Evolutionary conservation across 352 stramenopile species (phyloP).

Genomic region (Pythium pyrilobum): DNA sequence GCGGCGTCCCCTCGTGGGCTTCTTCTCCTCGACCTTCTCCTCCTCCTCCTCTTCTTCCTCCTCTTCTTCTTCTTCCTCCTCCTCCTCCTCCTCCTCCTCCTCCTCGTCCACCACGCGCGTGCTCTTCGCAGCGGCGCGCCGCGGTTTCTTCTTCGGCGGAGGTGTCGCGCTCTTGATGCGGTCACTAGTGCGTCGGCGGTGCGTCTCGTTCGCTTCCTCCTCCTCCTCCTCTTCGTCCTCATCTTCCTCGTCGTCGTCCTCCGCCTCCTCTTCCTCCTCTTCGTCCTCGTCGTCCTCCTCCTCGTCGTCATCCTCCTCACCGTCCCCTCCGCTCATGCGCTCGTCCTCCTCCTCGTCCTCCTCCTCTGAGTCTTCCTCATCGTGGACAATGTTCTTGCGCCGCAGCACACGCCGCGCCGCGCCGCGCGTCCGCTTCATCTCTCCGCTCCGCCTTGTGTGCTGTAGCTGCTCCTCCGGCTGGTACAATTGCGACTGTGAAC

Average conservation of each 20-base stretch:
- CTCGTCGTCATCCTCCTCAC: constrained; percentile 29
- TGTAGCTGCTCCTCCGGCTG: neutral
- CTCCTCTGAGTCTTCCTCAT: constrained; percentile 51
- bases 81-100: neutral
- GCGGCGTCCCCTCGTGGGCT: too few relatives aligned
- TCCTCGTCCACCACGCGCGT: constrained; percentile 1
- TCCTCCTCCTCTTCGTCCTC: constrained; percentile 42
- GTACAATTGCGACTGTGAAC: too few relatives aligned
- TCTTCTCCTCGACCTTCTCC: constrained; percentile 1
- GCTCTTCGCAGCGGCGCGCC: constrained; percentile 1
- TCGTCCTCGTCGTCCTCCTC: constrained; percentile 33
- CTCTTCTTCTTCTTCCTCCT: constrained; percentile 4
- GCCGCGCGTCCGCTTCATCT: constrained; percentile 49
- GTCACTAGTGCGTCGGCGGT: constrained; percentile 19
- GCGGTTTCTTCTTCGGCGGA: constrained; percentile 16
- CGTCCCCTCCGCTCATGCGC: constrained; percentile 19
- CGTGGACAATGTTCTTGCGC: constrained; percentile 70
- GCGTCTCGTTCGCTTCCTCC: constrained; percentile 23
- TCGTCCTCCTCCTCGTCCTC: constrained; percentile 23
- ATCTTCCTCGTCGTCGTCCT: constrained; percentile 34
- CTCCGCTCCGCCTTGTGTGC: neutral
- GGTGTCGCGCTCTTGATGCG: constrained; percentile 15
- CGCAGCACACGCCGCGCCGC: constrained; percentile 48
- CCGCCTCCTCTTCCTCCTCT: constrained; percentile 26
- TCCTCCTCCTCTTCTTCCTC: constrained; percentile 7